Evolutionary conservation across 208 protist species (phyloP).

Genomic region (Leishmania aethiopica): DNA sequence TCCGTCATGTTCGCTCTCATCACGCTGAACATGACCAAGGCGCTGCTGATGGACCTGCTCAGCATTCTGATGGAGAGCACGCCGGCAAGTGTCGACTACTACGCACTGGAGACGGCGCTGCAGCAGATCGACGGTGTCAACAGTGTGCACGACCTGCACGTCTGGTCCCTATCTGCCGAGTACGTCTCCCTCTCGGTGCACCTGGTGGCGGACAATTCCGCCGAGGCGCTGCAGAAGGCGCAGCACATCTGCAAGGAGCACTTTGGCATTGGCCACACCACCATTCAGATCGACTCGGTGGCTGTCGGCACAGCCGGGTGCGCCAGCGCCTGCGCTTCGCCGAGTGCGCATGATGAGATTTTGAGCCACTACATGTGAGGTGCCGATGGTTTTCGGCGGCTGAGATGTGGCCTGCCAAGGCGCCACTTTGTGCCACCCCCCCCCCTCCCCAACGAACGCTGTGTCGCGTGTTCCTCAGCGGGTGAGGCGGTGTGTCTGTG

Average conservation of each 20-base stretch:
- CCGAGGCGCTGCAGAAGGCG: conserved; percentile 56
- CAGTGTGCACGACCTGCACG: conserved; percentile 89
- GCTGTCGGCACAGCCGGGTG: conserved; percentile 36
- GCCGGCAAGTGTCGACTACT: conserved; percentile 70
- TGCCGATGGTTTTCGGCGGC: not conserved
- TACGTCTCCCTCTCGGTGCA: conserved; percentile 84
- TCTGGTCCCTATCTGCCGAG: conserved; percentile 88
- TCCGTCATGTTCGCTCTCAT: conserved; percentile 90
- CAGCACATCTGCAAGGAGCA: conserved; percentile 54
- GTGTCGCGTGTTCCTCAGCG: not conserved
- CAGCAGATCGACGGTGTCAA: conserved; percentile 62
- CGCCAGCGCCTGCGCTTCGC: conserved; percentile 27
- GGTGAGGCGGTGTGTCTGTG: not conserved
- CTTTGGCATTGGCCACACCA: conserved; percentile 86
- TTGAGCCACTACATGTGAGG: not conserved
- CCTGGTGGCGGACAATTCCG: conserved; percentile 57
- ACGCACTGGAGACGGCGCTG: conserved; percentile 47
- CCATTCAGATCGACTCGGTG: conserved; percentile 87
- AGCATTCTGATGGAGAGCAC: conserved; percentile 91
- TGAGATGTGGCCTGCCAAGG: not conserved
- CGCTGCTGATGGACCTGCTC: conserved; percentile 70
- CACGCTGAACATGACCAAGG: conserved; percentile 85
- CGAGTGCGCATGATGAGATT: conserved; percentile 3
- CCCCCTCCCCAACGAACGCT: too few species aligned
- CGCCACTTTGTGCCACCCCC: not conserved